These are phyloP conservation scores for Penicillium sp. DNA, from an alignment of 2,329 filamentous ascomycete genomes.

Conservation along the genomic window DNA sequence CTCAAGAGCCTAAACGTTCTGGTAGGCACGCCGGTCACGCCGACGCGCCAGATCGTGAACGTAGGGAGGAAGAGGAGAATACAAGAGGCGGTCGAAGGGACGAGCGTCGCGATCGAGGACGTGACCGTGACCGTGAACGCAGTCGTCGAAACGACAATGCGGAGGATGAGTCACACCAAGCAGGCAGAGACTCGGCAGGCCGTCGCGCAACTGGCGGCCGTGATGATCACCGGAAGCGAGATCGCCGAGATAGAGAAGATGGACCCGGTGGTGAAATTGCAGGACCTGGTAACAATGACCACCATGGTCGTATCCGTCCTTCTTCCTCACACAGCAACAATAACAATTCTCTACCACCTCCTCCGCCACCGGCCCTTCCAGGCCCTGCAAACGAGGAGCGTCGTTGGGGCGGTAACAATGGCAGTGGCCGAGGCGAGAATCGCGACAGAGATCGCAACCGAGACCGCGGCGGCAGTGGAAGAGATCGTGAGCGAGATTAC, in stretches of 20 bases:
- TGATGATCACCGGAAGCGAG: constrained; percentile 33
- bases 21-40: constrained; percentile 25
- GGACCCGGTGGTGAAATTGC: constrained; percentile 16
- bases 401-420: constrained; percentile 29
- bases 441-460: constrained; percentile 35
- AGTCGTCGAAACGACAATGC: constrained; percentile 29
- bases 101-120: constrained; percentile 33
- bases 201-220: constrained; percentile 30
- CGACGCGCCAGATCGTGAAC: constrained; percentile 20
- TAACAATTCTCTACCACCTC: constrained; percentile 22
- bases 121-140: constrained; percentile 33
- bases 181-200: constrained; percentile 26
- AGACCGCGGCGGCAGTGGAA: constrained; percentile 27
- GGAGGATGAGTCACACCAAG: constrained; percentile 22
- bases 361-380: constrained; percentile 20
- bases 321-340: constrained; percentile 30
- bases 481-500: constrained; percentile 28
- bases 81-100: constrained; percentile 31
- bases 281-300: constrained; percentile 23
- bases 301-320: constrained; percentile 32
- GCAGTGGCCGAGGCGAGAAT: constrained; percentile 28
- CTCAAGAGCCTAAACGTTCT: constrained; percentile 33
- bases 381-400: constrained; percentile 29
- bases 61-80: constrained; percentile 27
- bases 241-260: constrained; percentile 35